A percentile compares a stretch with the other conserved stretches of the same genome.
These are phyloP conservation scores for Penicillium sp. DNA, from an alignment of 2,329 filamentous ascomycete genomes.

Conservation along the genomic window DNA sequence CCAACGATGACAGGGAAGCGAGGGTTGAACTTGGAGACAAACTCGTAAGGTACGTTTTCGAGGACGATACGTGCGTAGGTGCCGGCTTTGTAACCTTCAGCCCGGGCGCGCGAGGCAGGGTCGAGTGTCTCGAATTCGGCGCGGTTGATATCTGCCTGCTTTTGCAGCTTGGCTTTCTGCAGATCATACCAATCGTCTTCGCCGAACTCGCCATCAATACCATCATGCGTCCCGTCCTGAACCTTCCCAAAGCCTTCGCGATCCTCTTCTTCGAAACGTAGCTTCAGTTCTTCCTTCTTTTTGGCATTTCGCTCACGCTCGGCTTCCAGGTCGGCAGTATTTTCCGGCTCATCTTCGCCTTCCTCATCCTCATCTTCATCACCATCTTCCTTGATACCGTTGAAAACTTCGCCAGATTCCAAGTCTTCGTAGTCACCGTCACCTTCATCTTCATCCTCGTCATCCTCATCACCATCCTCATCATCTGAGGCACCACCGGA, in stretches of 20 bases:
- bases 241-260: slow-evolving; percentile 86
- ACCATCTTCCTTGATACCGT: slow-evolving; percentile 43
- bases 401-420: slow-evolving; percentile 66
- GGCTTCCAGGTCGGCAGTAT: slow-evolving; percentile 64
- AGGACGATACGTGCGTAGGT: slow-evolving; percentile 91
- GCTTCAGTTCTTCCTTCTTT: slow-evolving; percentile 88
- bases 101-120: slow-evolving; percentile 74
- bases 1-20: slow-evolving; percentile 83
- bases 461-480: slow-evolving; percentile 53
- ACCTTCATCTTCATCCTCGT: slow-evolving; percentile 65
- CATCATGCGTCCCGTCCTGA: slow-evolving; percentile 75
- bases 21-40: slow-evolving; percentile 77
- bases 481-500: slow-evolving; percentile 57
- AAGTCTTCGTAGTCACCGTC: slow-evolving; percentile 84
- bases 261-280: slow-evolving; percentile 96
- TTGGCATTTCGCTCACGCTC: slow-evolving; percentile 89
- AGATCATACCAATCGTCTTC: slow-evolving; percentile 99
- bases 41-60: slow-evolving; percentile 86
- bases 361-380: slow-evolving; percentile 54
- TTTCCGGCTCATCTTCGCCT: slow-evolving; percentile 47
- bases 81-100: slow-evolving; percentile 88
- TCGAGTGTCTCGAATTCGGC: slow-evolving; percentile 88
- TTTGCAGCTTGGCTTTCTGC: slow-evolving; percentile 91
- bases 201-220: slow-evolving; percentile 71
- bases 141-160: slow-evolving; percentile 95